These are phyloP conservation scores for Uronychia binucleata DNA, from an alignment of 73 alveolate genomes.

Conservation along the genomic window DNA sequence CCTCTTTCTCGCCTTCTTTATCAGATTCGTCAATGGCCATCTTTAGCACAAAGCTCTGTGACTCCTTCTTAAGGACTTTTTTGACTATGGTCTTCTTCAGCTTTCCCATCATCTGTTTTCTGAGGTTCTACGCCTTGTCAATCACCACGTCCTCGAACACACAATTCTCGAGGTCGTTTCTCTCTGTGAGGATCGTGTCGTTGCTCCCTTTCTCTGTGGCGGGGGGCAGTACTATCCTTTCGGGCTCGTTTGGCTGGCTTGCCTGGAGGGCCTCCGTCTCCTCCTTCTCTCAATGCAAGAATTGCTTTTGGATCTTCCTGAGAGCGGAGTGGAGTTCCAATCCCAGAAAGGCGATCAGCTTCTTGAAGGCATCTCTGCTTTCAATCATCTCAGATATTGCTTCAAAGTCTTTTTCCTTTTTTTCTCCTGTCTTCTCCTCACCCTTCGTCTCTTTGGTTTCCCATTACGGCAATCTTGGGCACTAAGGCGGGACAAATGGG, in stretches of 20 bases:
- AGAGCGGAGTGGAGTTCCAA: background rate
- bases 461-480: background rate
- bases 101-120: too few species aligned
- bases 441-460: background rate
- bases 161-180: background rate
- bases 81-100: too few species aligned
- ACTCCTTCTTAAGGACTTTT: too few species aligned
- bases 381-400: background rate
- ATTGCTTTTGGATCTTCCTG: background rate
- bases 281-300: background rate
- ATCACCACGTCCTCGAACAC: background rate
- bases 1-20: too few species aligned
- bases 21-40: too few species aligned
- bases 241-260: background rate
- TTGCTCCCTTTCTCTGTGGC: background rate
- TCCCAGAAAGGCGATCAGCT: background rate
- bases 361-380: too few species aligned
- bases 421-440: too few species aligned
- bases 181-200: background rate
- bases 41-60: too few species aligned
- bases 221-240: background rate
- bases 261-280: background rate
- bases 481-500: background rate
- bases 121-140: background rate
- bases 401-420: too few species aligned